phyloP scores from a whole-genome alignment of 768 basidiomycete genomes.

The Leccinellum rugosiceps region DNA sequence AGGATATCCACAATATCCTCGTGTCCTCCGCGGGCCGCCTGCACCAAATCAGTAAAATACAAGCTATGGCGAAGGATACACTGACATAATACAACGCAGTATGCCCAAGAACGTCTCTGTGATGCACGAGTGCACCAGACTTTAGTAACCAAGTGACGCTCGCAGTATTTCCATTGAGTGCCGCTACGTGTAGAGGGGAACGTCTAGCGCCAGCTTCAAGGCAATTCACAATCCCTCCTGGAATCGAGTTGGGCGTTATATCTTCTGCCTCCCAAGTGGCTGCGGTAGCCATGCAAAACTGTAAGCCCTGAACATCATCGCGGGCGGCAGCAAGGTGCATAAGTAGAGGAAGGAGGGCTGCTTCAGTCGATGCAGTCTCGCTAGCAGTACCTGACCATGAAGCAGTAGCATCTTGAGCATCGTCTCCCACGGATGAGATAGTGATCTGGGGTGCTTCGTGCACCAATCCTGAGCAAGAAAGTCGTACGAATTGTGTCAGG shows the following conservation, averaged over 20 bases:
- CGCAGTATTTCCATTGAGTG: conserved; percentile 56
- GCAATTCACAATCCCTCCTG: conserved; percentile 72
- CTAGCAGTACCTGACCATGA: conserved; percentile 79
- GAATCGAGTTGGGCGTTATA: conserved; percentile 32
- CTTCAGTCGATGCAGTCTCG: conserved; percentile 68
- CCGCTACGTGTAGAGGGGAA: conserved; percentile 77
- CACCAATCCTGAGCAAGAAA: conserved; percentile 47
- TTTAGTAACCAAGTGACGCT: conserved; percentile 51
- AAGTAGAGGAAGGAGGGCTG: conserved; percentile 70
- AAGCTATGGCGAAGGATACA: not conserved
- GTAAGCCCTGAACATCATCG: conserved; percentile 61
- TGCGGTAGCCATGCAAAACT: conserved; percentile 50
- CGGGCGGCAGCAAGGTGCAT: conserved; percentile 75
- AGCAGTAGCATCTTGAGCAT: conserved; percentile 44
- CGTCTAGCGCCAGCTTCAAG: conserved; percentile 67
- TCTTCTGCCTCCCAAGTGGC: conserved; percentile 24
- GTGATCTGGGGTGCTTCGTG: conserved; percentile 36
- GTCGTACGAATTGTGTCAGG: conserved; percentile 64
- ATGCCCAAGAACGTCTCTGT: conserved; percentile 76
- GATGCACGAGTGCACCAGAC: conserved; percentile 78
- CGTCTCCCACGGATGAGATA: conserved; percentile 35
- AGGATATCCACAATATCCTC: conserved; percentile 58
- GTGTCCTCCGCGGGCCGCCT: conserved; percentile 78
- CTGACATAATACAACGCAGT: conserved; percentile 81
- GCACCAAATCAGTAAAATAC: conserved; percentile 2